These are phyloP conservation scores for Calocera cornea DNA, from an alignment of 768 basidiomycete species.

Conservation along the genomic window DNA sequence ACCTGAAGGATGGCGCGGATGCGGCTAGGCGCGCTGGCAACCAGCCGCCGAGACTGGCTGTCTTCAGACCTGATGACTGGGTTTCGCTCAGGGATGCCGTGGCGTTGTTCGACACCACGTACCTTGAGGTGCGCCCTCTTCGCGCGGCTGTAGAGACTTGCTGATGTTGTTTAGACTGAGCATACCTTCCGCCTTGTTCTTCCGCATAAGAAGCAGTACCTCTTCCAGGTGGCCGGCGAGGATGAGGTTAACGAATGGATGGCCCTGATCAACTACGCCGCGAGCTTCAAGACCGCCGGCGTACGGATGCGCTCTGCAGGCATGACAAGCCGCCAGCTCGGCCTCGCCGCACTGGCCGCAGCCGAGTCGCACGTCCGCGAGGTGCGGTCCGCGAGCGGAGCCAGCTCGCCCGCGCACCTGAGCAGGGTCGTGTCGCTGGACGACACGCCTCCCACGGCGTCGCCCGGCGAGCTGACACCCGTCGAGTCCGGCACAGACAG, in stretches of 20 bases:
- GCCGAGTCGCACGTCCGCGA: conserved; percentile 65
- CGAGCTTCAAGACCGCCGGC: conserved; percentile 75
- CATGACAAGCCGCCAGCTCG: conserved; percentile 55
- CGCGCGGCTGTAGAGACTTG: background rate
- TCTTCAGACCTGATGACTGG: conserved; percentile 67
- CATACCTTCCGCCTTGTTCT: conserved; percentile 68
- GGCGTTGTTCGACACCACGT: conserved; percentile 66
- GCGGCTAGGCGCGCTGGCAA: background rate
- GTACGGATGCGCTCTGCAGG: conserved; percentile 64
- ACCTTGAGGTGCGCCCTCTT: conserved; percentile 47
- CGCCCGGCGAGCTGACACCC: conserved; percentile 6
- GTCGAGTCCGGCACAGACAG: conserved; percentile 5
- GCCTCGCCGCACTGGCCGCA: conserved; percentile 72
- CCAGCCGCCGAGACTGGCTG: conserved; percentile 8
- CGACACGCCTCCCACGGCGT: conserved; percentile 4
- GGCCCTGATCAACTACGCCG: conserved; percentile 82
- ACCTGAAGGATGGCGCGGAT: conserved; percentile 28
- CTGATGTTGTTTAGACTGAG: conserved; percentile 33
- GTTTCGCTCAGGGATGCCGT: conserved; percentile 62
- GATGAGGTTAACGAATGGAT: conserved; percentile 83
- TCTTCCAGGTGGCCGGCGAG: conserved; percentile 59
- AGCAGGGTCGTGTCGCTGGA: conserved; percentile 4
- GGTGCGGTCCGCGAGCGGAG: background rate
- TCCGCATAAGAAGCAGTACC: conserved; percentile 60
- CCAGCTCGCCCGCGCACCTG: background rate